Evolutionary conservation across 2,329 filamentous ascomycete species (phyloP).

Genomic region (Endothia cerciana): DNA sequence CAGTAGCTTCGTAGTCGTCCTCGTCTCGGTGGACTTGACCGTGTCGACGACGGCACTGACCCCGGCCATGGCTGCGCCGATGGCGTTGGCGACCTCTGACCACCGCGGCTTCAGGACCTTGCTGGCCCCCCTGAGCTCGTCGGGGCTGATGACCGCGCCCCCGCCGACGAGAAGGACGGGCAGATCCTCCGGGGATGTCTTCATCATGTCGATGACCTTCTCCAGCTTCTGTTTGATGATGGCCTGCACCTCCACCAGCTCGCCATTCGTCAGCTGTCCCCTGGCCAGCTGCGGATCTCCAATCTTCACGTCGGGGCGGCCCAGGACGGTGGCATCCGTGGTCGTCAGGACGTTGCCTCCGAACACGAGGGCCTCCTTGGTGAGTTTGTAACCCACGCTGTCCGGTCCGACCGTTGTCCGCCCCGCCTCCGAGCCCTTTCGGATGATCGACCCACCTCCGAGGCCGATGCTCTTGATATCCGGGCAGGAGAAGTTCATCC

Average conservation of each 20-base stretch:
- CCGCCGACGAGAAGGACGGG: slow-evolving; percentile 48
- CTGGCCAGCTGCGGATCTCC: slow-evolving; percentile 41
- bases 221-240: slow-evolving; percentile 32
- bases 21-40: slow-evolving; percentile 51
- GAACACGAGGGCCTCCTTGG: slow-evolving; percentile 50
- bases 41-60: slow-evolving; percentile 60
- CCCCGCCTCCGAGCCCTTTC: slow-evolving; percentile 31
- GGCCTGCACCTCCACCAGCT: slow-evolving; percentile 36
- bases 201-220: slow-evolving; percentile 35
- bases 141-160: slow-evolving; percentile 46
- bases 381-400: slow-evolving; percentile 52
- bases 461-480: slow-evolving; percentile 46
- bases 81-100: slow-evolving; percentile 52
- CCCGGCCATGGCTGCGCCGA: slow-evolving; percentile 56
- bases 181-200: slow-evolving; percentile 35
- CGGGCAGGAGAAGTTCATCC: slow-evolving; percentile 45
- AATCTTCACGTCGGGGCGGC: slow-evolving; percentile 49
- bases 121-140: slow-evolving; percentile 39
- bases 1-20: slow-evolving; percentile 42
- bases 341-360: slow-evolving; percentile 51
- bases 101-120: slow-evolving; percentile 42
- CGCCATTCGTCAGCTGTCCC: slow-evolving; percentile 36
- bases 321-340: slow-evolving; percentile 50
- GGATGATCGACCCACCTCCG: slow-evolving; percentile 48
- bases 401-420: slow-evolving; percentile 52